Conservation (phyloP, 805 yeast species). For the Candida tibetensis region DNA sequence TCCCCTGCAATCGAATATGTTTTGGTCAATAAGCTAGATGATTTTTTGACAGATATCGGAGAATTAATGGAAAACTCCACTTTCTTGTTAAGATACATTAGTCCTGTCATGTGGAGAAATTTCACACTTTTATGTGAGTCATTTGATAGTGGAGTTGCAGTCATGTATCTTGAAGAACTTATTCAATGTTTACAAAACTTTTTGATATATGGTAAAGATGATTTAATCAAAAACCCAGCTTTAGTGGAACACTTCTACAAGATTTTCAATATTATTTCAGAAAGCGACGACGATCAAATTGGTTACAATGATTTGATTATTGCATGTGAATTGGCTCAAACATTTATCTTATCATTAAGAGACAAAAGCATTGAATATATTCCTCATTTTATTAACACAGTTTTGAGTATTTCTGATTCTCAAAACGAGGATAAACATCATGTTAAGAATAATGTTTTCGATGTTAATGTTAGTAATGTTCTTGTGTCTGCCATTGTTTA, state of each 20-base stretch:
- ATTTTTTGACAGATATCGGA: conserved; percentile 72
- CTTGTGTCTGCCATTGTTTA: conserved; percentile 63
- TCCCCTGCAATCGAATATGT: conserved; percentile 69
- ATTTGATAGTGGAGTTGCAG: conserved; percentile 47
- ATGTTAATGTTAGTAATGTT: conserved; percentile 55
- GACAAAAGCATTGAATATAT: conserved; percentile 44
- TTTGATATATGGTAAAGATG: conserved; percentile 51
- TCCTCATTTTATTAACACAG: conserved; percentile 43
- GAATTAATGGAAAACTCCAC: conserved; percentile 59
- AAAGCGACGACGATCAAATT: conserved; percentile 43
- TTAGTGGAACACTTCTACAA: conserved; percentile 49
- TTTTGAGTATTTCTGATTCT: conserved; percentile 33
- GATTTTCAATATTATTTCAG: conserved; percentile 46
- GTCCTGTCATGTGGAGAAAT: conserved; percentile 73
- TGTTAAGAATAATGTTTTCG: conserved; percentile 34
- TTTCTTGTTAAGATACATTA: conserved; percentile 36
- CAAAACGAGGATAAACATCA: conserved; percentile 28
- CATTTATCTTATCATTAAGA: conserved; percentile 58
- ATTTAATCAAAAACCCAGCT: conserved; percentile 37
- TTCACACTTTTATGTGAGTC: conserved; percentile 46
- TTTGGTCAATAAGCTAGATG: conserved; percentile 61
- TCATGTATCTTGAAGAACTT: conserved; percentile 72
- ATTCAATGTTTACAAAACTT: conserved; percentile 72
- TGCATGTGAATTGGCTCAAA: conserved; percentile 64
- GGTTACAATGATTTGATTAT: conserved; percentile 55